phyloP scores from a whole-genome alignment of 352 stramenopile genomes.

The Phytophthora ohioensis region DNA sequence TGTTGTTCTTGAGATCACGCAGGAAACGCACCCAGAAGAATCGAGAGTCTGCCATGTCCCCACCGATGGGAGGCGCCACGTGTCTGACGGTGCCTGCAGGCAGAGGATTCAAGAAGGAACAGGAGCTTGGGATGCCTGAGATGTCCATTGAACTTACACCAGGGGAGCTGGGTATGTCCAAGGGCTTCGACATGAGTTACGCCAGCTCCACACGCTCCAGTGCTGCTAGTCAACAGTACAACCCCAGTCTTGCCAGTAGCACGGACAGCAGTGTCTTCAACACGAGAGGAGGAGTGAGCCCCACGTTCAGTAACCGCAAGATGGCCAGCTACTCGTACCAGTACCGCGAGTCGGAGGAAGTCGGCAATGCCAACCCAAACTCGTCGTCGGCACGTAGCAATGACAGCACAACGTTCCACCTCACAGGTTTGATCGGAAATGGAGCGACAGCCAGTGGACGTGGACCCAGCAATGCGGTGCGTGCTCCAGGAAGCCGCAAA shows the following conservation, averaged over 20 bases:
- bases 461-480: slow-evolving; percentile 15
- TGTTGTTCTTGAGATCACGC: slow-evolving; percentile 35
- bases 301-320: slow-evolving; percentile 42
- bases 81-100: slow-evolving; percentile 31
- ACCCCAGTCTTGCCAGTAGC: slow-evolving; percentile 32
- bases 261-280: slow-evolving; percentile 50
- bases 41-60: slow-evolving; percentile 4
- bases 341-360: slow-evolving; percentile 43
- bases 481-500: slow-evolving; percentile 33
- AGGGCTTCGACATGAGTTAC: slow-evolving; percentile 41
- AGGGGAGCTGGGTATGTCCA: slow-evolving; percentile 38
- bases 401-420: slow-evolving; percentile 35
- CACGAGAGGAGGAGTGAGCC: slow-evolving; percentile 48
- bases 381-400: slow-evolving; percentile 6
- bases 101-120: slow-evolving; percentile 43
- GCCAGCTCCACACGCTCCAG: slow-evolving; percentile 43
- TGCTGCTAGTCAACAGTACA: slow-evolving; percentile 33
- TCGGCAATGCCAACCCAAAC: slow-evolving; percentile 13
- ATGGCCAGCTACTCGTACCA: slow-evolving; percentile 46
- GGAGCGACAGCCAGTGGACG: slow-evolving; percentile 25
- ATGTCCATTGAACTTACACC: slow-evolving; percentile 55
- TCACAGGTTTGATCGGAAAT: slow-evolving; percentile 39
- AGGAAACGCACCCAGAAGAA: slow-evolving; percentile 27
- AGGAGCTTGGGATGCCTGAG: slow-evolving; percentile 45
- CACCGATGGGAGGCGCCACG: slow-evolving; percentile 18